Percentiles rank a stretch among this genome's conserved stretches.
phyloP scores from a whole-genome alignment of 2,329 filamentous ascomycete species.

The Ilyonectria destructans region DNA sequence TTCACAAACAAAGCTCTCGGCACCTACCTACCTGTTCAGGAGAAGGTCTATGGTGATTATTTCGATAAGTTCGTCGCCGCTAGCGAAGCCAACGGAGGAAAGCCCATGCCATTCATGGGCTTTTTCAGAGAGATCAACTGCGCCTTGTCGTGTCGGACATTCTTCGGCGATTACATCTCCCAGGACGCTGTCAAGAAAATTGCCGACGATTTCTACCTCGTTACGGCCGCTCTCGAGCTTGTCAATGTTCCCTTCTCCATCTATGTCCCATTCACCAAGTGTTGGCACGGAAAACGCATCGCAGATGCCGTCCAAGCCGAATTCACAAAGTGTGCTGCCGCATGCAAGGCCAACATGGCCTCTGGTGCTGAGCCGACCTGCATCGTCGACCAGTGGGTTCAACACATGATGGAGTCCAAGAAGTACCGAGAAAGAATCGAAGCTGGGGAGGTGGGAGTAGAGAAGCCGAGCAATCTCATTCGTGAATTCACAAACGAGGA shows the following conservation, averaged over 20 bases:
- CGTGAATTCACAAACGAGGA: conserved; percentile 67
- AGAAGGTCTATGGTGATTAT: conserved; percentile 81
- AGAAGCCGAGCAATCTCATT: conserved; percentile 65
- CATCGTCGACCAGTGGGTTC: conserved; percentile 85
- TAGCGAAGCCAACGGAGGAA: conserved; percentile 67
- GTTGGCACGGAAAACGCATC: conserved; percentile 83
- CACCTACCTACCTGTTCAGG: conserved; percentile 81
- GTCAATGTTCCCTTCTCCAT: conserved; percentile 82
- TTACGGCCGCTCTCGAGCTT: conserved; percentile 84
- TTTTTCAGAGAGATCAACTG: conserved; percentile 85
- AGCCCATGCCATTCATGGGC: conserved; percentile 78
- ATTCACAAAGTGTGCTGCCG: conserved; percentile 80
- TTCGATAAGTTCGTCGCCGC: conserved; percentile 78
- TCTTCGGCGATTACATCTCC: conserved; percentile 85
- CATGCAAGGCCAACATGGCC: conserved; percentile 81
- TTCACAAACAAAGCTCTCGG: conserved; percentile 82
- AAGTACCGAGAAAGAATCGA: conserved; percentile 76
- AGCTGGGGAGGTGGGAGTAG: conserved; percentile 63
- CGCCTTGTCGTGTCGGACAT: conserved; percentile 84
- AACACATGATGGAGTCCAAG: conserved; percentile 81
- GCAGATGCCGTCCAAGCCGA: conserved; percentile 80
- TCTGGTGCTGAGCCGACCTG: conserved; percentile 78
- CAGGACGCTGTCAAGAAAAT: conserved; percentile 81
- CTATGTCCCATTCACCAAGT: conserved; percentile 83
- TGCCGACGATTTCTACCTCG: conserved; percentile 84